These are phyloP conservation scores for Zostera marina DNA, from an alignment of 116 monocot species.

Conservation along the genomic window DNA sequence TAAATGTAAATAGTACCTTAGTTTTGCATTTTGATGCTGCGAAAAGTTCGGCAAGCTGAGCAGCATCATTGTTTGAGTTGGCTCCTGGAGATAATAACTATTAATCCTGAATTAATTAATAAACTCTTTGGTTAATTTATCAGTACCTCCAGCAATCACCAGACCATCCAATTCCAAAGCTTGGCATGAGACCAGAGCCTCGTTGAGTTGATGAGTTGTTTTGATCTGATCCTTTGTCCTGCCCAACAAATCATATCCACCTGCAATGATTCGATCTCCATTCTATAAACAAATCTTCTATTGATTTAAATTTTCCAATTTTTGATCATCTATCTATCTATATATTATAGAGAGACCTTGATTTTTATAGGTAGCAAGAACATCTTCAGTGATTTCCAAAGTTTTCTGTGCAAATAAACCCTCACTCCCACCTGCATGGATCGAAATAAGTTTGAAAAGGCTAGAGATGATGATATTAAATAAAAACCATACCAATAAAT, in stretches of 20 bases:
- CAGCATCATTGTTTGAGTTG: constrained; percentile 65
- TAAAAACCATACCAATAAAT: constrained; percentile 38
- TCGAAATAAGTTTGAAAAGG: background rate
- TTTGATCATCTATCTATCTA: background rate
- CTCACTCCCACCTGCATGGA: constrained; percentile 37
- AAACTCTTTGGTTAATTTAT: background rate
- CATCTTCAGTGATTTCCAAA: constrained; percentile 60
- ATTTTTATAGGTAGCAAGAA: constrained; percentile 64
- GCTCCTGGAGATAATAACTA: constrained; percentile 21
- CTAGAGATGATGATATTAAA: background rate
- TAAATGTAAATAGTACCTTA: constrained; percentile 31
- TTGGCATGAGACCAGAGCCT: constrained; percentile 43
- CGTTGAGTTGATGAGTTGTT: constrained; percentile 61
- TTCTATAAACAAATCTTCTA: too few species aligned
- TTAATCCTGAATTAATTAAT: background rate
- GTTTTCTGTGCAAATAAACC: constrained; percentile 63
- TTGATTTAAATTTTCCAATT: background rate
- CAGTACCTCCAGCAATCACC: constrained; percentile 63
- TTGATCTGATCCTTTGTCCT: constrained; percentile 59
- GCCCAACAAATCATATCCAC: constrained; percentile 79
- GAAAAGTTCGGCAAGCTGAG: constrained; percentile 68
- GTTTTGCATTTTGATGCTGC: constrained; percentile 39
- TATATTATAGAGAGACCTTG: constrained; percentile 27
- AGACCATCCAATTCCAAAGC: constrained; percentile 59
- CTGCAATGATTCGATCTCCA: constrained; percentile 17